Evolutionary conservation across 495 filamentous ascomycete species (phyloP).

Genomic region (Tuber borchii): DNA sequence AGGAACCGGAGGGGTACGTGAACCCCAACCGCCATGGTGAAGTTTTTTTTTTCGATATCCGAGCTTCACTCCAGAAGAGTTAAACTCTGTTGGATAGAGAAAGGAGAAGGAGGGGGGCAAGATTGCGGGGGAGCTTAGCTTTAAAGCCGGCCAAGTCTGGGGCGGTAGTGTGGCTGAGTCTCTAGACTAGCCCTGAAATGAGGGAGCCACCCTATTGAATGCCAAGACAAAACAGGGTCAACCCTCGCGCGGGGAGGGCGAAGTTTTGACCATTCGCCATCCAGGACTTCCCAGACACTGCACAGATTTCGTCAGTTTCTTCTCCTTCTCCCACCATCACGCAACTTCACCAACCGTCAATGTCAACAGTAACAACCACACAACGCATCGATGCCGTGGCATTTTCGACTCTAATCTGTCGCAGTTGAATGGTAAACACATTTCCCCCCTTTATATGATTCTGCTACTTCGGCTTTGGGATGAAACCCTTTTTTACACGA

Average conservation of each 20-base stretch:
- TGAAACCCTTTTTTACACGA: slow-evolving; percentile 29
- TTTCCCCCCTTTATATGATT: neutral
- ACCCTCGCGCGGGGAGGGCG: neutral
- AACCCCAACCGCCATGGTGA: slow-evolving; percentile 41
- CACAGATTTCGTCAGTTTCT: neutral
- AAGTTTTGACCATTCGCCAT: neutral
- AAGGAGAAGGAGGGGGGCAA: neutral
- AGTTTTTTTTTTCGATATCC: slow-evolving; percentile 10
- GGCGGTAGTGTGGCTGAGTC: neutral
- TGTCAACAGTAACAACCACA: neutral
- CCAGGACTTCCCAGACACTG: neutral
- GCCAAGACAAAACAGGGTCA: neutral
- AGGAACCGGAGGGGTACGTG: slow-evolving; percentile 41
- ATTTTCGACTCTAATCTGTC: neutral
- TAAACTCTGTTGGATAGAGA: neutral
- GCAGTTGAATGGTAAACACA: neutral
- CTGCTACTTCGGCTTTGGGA: neutral
- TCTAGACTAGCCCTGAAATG: neutral
- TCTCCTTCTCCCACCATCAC: neutral
- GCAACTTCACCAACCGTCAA: neutral
- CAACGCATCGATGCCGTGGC: neutral
- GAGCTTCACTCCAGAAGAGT: neutral
- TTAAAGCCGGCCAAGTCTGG: neutral
- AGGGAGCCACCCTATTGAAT: neutral
- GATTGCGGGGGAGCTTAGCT: slow-evolving; percentile 5